Evolutionary conservation across 768 basidiomycete genomes (phyloP).

Genomic region (Agaricus bisporus): DNA sequence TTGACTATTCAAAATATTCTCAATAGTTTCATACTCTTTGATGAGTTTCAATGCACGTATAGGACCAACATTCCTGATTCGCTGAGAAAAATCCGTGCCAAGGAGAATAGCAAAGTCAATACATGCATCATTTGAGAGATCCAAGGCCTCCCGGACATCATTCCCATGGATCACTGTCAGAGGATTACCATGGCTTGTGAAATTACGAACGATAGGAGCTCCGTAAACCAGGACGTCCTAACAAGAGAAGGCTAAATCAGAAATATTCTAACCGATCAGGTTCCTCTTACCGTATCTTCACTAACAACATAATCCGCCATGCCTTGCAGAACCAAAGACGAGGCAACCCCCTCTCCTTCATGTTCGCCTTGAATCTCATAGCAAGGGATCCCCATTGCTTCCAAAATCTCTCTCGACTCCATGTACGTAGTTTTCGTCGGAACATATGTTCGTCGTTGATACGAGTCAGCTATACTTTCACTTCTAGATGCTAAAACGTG

Average conservation of each 20-base stretch:
- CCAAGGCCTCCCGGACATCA: slow-evolving; percentile 51
- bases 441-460: slow-evolving; percentile 50
- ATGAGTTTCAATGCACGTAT: slow-evolving; percentile 72
- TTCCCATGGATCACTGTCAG: slow-evolving; percentile 60
- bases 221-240: slow-evolving; percentile 82
- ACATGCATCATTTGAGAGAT: slow-evolving; percentile 51
- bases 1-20: slow-evolving; percentile 51
- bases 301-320: slow-evolving; percentile 84
- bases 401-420: slow-evolving; percentile 62
- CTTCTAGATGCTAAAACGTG: slow-evolving; percentile 44
- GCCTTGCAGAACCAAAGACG: slow-evolving; percentile 68
- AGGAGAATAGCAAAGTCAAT: slow-evolving; percentile 84
- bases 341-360: slow-evolving; percentile 85
- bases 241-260: slow-evolving; percentile 7
- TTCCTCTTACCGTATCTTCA: slow-evolving; percentile 71
- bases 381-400: slow-evolving; percentile 80
- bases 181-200: slow-evolving; percentile 55
- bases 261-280: slow-evolving; percentile 3
- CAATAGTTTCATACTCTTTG: slow-evolving; percentile 64
- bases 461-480: slow-evolving; percentile 54
- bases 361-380: slow-evolving; percentile 60
- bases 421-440: slow-evolving; percentile 64
- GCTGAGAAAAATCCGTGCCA: slow-evolving; percentile 86
- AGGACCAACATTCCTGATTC: slow-evolving; percentile 81
- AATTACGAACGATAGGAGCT: slow-evolving; percentile 74